Conservation (phyloP, 1,284 basidiomycete species). For the Apiotrichum gamsii region DNA sequence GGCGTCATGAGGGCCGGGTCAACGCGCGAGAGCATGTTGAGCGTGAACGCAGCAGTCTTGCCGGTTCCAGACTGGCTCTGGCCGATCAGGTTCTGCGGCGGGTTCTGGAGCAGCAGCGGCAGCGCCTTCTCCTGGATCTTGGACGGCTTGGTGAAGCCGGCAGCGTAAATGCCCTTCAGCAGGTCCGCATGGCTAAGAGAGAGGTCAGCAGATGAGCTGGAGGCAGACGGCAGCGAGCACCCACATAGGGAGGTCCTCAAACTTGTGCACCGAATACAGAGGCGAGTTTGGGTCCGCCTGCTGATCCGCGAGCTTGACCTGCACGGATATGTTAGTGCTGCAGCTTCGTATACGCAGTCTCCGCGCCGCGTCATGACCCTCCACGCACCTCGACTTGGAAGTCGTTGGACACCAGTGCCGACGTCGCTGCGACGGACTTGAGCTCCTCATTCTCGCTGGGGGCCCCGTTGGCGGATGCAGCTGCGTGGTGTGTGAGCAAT, state of each 20-base stretch:
- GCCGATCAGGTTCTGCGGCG: conserved; percentile 98
- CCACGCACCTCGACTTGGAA: conserved; percentile 41
- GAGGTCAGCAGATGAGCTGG: conserved; percentile 9
- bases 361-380: no score
- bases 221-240: conserved; percentile 28
- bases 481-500: no score
- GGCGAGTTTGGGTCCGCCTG: conserved; percentile 95
- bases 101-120: conserved; percentile 82
- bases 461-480: neutral
- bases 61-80: conserved; percentile 99
- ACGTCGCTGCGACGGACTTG: conserved; percentile 2
- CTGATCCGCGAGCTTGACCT: conserved; percentile 97
- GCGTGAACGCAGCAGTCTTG: conserved; percentile 96
- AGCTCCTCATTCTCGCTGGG: neutral
- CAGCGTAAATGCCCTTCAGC: conserved; percentile 91
- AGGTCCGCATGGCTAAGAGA: conserved; percentile 69
- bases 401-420: conserved; percentile 37
- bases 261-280: conserved; percentile 85
- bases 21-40: conserved; percentile 93
- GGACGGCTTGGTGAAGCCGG: conserved; percentile 95
- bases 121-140: conserved; percentile 98
- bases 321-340: neutral
- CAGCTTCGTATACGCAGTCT: no score
- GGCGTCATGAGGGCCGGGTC: conserved; percentile 77
- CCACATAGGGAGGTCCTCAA: conserved; percentile 88